Evolutionary conservation across 306 rosid species (phyloP).

Genomic region (Rosa persica): DNA sequence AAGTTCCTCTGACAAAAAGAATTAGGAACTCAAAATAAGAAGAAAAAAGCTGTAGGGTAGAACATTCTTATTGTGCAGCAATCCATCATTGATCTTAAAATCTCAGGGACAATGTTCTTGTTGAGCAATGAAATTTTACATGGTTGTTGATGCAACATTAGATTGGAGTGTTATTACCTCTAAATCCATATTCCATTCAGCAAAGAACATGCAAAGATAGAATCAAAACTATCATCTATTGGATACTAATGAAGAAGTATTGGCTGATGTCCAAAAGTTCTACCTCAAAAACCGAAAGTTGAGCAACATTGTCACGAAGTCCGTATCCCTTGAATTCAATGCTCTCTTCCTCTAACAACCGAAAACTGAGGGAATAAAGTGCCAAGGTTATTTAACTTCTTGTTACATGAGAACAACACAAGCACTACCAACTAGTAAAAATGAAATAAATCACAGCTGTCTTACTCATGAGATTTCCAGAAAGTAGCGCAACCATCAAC

Average conservation of each 20-base stretch:
- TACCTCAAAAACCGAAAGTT: slow-evolving; percentile 82
- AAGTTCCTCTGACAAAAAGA: not conserved
- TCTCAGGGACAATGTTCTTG: not conserved
- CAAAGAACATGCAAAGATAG: not conserved
- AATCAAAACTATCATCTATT: not conserved
- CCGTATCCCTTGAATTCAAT: slow-evolving; percentile 71
- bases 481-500: slow-evolving; percentile 84
- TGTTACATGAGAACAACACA: not conserved
- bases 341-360: slow-evolving; percentile 57
- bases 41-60: not conserved
- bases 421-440: slow-evolving; percentile 13
- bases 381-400: slow-evolving; percentile 20
- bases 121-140: not conserved
- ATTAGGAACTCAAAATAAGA: not conserved
- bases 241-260: slow-evolving; percentile 4
- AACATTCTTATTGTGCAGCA: not conserved
- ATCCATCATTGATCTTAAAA: not conserved
- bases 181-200: not conserved
- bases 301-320: slow-evolving; percentile 93
- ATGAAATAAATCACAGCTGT: slow-evolving; percentile 2
- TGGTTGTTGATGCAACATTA: not conserved
- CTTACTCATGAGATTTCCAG: slow-evolving; percentile 83
- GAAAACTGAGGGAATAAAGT: slow-evolving; percentile 48
- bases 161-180: not conserved
- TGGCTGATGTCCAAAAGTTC: slow-evolving; percentile 22